Percentiles rank a stretch among this genome's conserved stretches.
These are phyloP conservation scores for Daldinia childiae DNA, from an alignment of 495 filamentous ascomycete genomes.

Conservation along the genomic window DNA sequence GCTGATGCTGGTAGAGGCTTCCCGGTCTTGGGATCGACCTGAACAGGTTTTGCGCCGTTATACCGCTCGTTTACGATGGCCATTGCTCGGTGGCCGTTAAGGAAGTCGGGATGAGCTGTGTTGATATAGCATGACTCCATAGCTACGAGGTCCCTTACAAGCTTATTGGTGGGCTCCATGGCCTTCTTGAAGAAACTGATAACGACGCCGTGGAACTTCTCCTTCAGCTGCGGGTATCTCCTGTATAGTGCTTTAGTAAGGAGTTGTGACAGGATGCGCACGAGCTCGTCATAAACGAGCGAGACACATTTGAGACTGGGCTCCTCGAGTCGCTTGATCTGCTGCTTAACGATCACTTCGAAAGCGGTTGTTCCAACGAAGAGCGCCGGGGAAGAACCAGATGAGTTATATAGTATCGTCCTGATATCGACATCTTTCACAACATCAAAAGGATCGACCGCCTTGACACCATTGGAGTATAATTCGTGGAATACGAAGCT, in stretches of 20 bases:
- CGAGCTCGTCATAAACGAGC: slow-evolving; percentile 96
- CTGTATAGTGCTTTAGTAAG: slow-evolving; percentile 90
- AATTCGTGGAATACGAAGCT: slow-evolving; percentile 99
- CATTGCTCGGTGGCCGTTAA: slow-evolving; percentile 98
- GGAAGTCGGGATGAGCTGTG: slow-evolving; percentile 97
- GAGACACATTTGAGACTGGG: slow-evolving; percentile 96
- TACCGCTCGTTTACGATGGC: slow-evolving; percentile 94
- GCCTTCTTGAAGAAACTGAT: slow-evolving; percentile 97
- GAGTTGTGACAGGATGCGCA: slow-evolving; percentile 91
- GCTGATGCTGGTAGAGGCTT: slow-evolving; percentile 81
- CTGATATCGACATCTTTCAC: slow-evolving; percentile 98
- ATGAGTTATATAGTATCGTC: slow-evolving; percentile 97
- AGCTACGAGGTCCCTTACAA: slow-evolving; percentile 88
- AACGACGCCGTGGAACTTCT: slow-evolving; percentile 96
- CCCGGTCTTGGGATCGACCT: slow-evolving; percentile 98
- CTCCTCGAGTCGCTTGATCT: slow-evolving; percentile 96
- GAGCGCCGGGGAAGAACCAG: slow-evolving; percentile 93
- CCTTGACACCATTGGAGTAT: slow-evolving; percentile 97
- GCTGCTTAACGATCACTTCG: slow-evolving; percentile 97
- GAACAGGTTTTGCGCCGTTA: slow-evolving; percentile 81
- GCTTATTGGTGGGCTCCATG: slow-evolving; percentile 97
- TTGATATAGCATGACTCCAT: slow-evolving; percentile 99
- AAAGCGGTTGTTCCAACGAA: slow-evolving; percentile 99
- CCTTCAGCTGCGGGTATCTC: slow-evolving; percentile 91
- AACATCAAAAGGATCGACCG: slow-evolving; percentile 95